Conservation (phyloP, 352 stramenopile genomes). For the Globisporangium acanthophoron region DNA sequence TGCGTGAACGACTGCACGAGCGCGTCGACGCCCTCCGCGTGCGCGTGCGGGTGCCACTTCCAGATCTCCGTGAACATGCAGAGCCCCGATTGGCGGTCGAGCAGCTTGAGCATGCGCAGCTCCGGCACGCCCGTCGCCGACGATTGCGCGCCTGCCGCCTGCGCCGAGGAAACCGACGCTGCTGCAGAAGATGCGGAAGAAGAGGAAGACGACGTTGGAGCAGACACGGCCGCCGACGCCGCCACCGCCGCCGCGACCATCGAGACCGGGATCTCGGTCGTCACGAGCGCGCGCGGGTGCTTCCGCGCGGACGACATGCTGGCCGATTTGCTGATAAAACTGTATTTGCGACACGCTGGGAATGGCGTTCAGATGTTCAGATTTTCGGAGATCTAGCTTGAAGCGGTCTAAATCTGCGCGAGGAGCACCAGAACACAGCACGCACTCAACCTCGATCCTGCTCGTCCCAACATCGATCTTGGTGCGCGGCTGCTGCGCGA, state of each 20-base stretch:
- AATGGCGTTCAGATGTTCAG: no score
- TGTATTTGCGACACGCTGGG: no score
- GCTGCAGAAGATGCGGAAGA: background rate
- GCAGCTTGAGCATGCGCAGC: constrained; percentile 69
- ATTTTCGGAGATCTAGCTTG: no score
- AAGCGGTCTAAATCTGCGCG: no score
- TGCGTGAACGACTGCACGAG: constrained; percentile 82
- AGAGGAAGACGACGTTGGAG: background rate
- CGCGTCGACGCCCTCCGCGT: constrained; percentile 64
- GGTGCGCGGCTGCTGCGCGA: no score
- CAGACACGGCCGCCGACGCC: background rate
- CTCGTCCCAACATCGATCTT: no score
- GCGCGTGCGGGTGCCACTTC: constrained; percentile 75
- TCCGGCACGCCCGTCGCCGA: constrained; percentile 17
- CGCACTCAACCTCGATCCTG: no score
- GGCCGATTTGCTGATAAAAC: background rate
- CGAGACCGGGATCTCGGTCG: background rate
- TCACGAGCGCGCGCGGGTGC: background rate
- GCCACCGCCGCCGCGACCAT: background rate
- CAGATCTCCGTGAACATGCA: constrained; percentile 76
- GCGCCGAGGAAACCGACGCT: background rate
- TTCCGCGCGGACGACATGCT: background rate
- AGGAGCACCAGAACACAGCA: no score
- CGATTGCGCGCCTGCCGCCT: background rate
- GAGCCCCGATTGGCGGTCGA: constrained; percentile 58